Evolutionary conservation across 2,329 filamentous ascomycete genomes (phyloP).

Genomic region (Phialophora expanda): DNA sequence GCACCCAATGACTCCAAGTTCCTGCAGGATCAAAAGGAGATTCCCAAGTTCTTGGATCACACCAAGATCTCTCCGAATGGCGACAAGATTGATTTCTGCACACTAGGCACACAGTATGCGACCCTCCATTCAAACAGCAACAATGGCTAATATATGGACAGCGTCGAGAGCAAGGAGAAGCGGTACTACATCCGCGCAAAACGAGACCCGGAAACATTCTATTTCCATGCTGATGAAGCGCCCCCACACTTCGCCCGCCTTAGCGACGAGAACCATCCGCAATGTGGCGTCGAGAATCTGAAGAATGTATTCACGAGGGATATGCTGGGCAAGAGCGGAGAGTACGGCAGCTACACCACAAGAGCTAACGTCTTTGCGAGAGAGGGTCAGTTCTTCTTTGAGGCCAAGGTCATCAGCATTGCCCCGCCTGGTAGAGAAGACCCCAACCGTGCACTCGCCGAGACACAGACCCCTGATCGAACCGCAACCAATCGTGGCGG

Average conservation of each 20-base stretch:
- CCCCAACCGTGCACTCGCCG: conserved; percentile 38
- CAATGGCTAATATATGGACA: conserved; percentile 19
- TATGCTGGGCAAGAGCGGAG: conserved; percentile 79
- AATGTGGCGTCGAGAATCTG: conserved; percentile 68
- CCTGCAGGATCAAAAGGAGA: conserved; percentile 39
- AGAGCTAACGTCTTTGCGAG: conserved; percentile 88
- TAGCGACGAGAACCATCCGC: conserved; percentile 77
- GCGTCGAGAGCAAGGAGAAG: conserved; percentile 40
- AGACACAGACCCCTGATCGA: conserved; percentile 35
- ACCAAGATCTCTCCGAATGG: conserved; percentile 35
- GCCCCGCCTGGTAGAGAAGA: conserved; percentile 64
- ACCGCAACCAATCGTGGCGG: conserved; percentile 46
- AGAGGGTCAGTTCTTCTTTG: conserved; percentile 91
- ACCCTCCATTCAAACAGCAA: background rate
- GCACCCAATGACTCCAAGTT: conserved; percentile 39
- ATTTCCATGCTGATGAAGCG: conserved; percentile 67
- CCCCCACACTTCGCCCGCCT: conserved; percentile 82
- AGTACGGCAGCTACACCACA: conserved; percentile 78
- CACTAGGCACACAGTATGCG: conserved; percentile 38
- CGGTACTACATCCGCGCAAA: conserved; percentile 40
- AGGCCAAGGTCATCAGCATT: conserved; percentile 76
- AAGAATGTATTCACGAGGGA: conserved; percentile 76
- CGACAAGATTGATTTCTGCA: conserved; percentile 39
- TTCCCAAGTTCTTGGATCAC: conserved; percentile 38
- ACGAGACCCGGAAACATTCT: conserved; percentile 37